A percentile compares a stretch with the other conserved stretches of the same genome.
phyloP scores from a whole-genome alignment of 306 rosid genomes.

The Nissolia schottii region DNA sequence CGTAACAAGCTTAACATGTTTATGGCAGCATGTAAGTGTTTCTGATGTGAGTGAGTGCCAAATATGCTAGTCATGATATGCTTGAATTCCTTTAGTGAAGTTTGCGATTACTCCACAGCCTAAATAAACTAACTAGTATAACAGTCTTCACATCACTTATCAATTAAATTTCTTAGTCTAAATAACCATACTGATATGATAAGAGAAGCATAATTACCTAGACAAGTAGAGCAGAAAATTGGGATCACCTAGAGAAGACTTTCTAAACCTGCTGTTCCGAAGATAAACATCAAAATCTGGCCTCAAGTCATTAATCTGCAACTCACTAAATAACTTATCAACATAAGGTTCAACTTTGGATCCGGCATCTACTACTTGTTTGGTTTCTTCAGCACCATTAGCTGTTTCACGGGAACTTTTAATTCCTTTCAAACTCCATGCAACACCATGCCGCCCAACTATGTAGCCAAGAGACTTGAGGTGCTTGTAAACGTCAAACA shows the following conservation, averaged over 20 bases:
- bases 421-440: conserved; percentile 59
- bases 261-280: conserved; percentile 75
- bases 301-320: conserved; percentile 47
- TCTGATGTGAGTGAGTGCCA: neutral
- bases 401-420: conserved; percentile 19
- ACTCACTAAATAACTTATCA: conserved; percentile 29
- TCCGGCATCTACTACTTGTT: conserved; percentile 22
- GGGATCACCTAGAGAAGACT: conserved; percentile 71
- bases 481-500: conserved; percentile 76
- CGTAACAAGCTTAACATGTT: neutral
- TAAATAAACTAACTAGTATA: neutral
- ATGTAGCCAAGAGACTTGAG: conserved; percentile 79
- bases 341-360: conserved; percentile 29
- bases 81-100: neutral
- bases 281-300: conserved; percentile 67
- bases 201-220: conserved; percentile 41
- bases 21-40: neutral
- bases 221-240: conserved; percentile 57
- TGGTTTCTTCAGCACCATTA: conserved; percentile 30
- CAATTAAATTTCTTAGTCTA: neutral
- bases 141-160: neutral
- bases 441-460: conserved; percentile 47
- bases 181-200: neutral
- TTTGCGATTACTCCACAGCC: neutral
- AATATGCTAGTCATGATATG: neutral